Evolutionary conservation across 139 green algal genomes (phyloP).

Genomic region (Trebouxia sp.): DNA sequence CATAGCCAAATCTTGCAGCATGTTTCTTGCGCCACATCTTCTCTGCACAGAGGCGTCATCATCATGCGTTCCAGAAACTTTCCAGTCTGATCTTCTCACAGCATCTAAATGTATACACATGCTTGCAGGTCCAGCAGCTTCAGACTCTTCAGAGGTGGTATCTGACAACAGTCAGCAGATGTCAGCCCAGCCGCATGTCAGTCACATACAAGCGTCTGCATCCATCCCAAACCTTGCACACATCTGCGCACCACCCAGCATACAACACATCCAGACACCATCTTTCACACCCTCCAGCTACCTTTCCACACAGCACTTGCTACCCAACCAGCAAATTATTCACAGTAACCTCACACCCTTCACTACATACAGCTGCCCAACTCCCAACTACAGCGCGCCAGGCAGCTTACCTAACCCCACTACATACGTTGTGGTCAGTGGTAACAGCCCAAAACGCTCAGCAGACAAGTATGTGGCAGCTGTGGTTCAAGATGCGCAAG

Average conservation of each 20-base stretch:
- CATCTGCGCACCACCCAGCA: not conserved
- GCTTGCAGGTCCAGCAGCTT: not conserved
- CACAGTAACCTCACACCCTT: constrained; percentile 5
- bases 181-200: not conserved
- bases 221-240: not conserved
- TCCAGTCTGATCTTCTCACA: too few species aligned
- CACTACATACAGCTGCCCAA: not conserved
- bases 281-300: not conserved
- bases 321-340: not conserved
- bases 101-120: too few species aligned
- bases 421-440: constrained; percentile 4
- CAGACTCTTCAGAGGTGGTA: constrained; percentile 11
- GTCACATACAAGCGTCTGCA: not conserved
- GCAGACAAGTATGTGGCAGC: constrained; percentile 14
- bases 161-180: constrained; percentile 19
- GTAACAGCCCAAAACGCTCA: not conserved
- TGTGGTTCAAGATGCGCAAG: constrained; percentile 16
- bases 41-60: too few species aligned
- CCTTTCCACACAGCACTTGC: not conserved
- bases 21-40: too few species aligned
- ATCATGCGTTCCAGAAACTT: too few species aligned
- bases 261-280: constrained; percentile 1
- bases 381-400: not conserved
- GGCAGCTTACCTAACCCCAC: not conserved
- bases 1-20: too few species aligned